These are phyloP conservation scores for Trichoderma sp. DNA, from an alignment of 2,329 filamentous ascomycete genomes.

Conservation along the genomic window DNA sequence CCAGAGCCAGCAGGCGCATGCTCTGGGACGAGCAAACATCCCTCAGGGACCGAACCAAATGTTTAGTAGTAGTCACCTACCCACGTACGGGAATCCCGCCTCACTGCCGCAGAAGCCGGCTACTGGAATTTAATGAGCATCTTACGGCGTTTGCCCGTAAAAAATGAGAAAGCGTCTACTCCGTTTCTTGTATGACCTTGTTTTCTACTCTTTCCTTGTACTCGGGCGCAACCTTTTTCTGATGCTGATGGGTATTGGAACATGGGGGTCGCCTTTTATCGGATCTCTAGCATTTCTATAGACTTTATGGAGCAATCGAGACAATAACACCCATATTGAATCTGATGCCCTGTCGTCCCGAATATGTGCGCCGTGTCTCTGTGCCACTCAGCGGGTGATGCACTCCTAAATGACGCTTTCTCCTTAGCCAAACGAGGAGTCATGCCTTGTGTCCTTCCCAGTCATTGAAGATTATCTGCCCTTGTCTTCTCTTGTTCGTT, in stretches of 20 bases:
- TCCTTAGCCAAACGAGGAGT: too few species aligned
- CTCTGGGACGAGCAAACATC: slow-evolving; percentile 51
- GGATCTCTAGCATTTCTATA: slow-evolving; percentile 4
- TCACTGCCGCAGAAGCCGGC: slow-evolving; percentile 62
- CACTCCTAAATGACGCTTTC: too few species aligned
- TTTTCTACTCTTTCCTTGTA: slow-evolving; percentile 4
- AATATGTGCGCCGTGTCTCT: background rate
- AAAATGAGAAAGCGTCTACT: slow-evolving; percentile 10
- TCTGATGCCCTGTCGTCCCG: background rate
- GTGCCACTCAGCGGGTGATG: too few species aligned
- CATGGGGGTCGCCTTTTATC: slow-evolving; percentile 1
- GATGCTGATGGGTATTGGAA: slow-evolving; percentile 3
- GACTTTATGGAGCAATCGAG: slow-evolving; percentile 10
- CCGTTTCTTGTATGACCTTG: slow-evolving; percentile 7
- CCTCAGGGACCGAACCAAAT: slow-evolving; percentile 49
- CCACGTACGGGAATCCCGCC: slow-evolving; percentile 61
- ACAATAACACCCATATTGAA: background rate
- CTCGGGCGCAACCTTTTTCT: background rate
- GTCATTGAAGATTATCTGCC: too few species aligned
- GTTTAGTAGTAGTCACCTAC: slow-evolving; percentile 56
- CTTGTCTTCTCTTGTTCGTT: too few species aligned
- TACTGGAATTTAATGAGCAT: slow-evolving; percentile 49
- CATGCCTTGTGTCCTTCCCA: too few species aligned
- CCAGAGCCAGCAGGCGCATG: slow-evolving; percentile 46
- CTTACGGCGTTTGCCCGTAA: slow-evolving; percentile 34